Conservation (phyloP, 805 yeast genomes). For the Yarrowia yakushimensis region DNA sequence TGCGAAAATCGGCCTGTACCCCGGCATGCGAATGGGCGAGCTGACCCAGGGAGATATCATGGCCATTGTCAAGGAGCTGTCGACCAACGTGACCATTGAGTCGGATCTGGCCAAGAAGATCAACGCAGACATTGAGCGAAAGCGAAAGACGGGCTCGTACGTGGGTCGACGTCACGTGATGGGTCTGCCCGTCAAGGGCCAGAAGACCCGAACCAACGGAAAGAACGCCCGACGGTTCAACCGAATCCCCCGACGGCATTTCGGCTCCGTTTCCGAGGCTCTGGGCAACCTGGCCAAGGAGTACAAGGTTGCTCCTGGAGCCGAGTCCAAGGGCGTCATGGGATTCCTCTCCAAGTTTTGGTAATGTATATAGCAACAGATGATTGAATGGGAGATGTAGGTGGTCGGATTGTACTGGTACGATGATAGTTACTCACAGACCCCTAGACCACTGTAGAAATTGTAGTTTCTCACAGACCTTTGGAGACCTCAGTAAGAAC, state of each 20-base stretch:
- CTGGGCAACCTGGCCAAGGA: slow-evolving; percentile 3
- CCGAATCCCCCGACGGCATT: slow-evolving; percentile 36
- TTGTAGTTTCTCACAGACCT: too few relatives aligned
- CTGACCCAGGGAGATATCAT: slow-evolving; percentile 81
- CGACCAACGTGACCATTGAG: slow-evolving; percentile 73
- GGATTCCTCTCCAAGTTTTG: slow-evolving; percentile 11
- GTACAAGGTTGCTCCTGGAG: slow-evolving; percentile 11
- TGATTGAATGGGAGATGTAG: neutral
- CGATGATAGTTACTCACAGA: too few relatives aligned
- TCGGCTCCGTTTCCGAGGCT: neutral
- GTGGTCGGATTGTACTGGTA: too few relatives aligned
- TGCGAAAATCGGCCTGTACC: slow-evolving; percentile 86
- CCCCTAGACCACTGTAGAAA: too few relatives aligned
- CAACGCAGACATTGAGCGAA: slow-evolving; percentile 71
- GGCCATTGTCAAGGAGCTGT: slow-evolving; percentile 78
- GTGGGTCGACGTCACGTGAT: slow-evolving; percentile 86
- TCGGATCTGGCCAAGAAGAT: slow-evolving; percentile 59
- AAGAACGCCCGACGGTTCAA: slow-evolving; percentile 84
- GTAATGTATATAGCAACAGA: slow-evolving; percentile 9
- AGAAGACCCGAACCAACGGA: slow-evolving; percentile 87
- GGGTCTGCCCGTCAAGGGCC: slow-evolving; percentile 82
- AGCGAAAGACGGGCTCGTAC: slow-evolving; percentile 78
- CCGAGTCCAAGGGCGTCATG: neutral
- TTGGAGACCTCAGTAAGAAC: too few relatives aligned
- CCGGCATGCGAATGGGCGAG: slow-evolving; percentile 92